Evolutionary conservation across 257 asterid genomes (phyloP).

Genomic region (Ajuga chamaepitys): DNA sequence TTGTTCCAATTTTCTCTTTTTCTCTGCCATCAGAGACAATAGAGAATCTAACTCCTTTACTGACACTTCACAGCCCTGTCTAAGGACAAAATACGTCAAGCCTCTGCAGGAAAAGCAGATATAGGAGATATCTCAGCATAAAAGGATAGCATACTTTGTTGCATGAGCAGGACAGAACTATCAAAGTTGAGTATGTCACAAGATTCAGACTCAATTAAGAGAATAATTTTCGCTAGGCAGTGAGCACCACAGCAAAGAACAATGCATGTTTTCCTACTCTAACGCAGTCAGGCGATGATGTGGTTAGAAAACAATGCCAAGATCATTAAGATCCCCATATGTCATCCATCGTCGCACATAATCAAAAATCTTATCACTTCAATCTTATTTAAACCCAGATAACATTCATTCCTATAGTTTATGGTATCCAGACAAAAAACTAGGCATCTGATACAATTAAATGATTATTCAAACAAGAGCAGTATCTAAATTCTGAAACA

Average conservation of each 20-base stretch:
- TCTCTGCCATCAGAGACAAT: conserved; percentile 52
- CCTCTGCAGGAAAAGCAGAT: conserved; percentile 16
- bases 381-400: background rate
- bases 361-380: background rate
- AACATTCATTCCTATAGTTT: background rate
- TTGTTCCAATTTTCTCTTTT: conserved; percentile 73
- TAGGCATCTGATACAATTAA: background rate
- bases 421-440: background rate
- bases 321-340: background rate
- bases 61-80: conserved; percentile 83
- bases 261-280: background rate
- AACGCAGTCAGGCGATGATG: background rate
- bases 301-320: background rate
- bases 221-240: background rate
- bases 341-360: background rate
- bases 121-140: conserved; percentile 13
- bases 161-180: background rate
- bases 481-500: background rate
- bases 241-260: background rate
- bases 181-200: background rate
- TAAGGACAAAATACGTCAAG: conserved; percentile 36
- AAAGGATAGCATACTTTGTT: conserved; percentile 6
- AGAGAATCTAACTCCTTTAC: conserved; percentile 59
- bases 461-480: background rate
- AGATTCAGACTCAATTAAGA: background rate